A percentile compares a stretch with the other conserved stretches of the same genome.
Evolutionary conservation across 371 early-diverging fungal species (phyloP).

Genomic region (Mortierella sp.): DNA sequence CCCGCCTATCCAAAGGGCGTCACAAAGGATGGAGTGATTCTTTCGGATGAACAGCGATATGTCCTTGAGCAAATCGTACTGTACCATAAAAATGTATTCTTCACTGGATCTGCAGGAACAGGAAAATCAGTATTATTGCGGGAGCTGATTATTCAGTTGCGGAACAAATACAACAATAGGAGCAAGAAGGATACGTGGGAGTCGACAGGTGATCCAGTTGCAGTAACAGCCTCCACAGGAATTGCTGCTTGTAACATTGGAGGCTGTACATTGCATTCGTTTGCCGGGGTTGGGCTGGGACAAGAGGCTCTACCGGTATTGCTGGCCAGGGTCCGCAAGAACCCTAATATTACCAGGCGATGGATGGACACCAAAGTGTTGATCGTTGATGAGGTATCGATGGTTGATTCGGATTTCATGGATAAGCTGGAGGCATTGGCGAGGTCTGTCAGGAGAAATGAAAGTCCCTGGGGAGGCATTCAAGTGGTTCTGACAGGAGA

Average conservation of each 20-base stretch:
- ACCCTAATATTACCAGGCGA: slow-evolving; percentile 11
- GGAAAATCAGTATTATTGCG: slow-evolving; percentile 60
- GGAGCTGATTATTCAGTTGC: slow-evolving; percentile 53
- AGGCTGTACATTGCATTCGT: slow-evolving; percentile 73
- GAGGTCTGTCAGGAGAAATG: slow-evolving; percentile 20
- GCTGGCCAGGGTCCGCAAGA: slow-evolving; percentile 17
- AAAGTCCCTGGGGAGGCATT: slow-evolving; percentile 68
- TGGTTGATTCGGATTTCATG: slow-evolving; percentile 59
- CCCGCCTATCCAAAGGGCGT: not conserved
- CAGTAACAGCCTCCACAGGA: slow-evolving; percentile 57
- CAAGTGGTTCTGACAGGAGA: slow-evolving; percentile 73
- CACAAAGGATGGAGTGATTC: slow-evolving; percentile 37
- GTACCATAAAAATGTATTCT: slow-evolving; percentile 63
- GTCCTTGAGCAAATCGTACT: slow-evolving; percentile 66
- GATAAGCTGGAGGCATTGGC: slow-evolving; percentile 49
- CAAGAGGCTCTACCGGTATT: slow-evolving; percentile 19
- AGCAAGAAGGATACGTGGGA: slow-evolving; percentile 14
- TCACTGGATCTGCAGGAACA: slow-evolving; percentile 65
- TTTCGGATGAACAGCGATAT: slow-evolving; percentile 71
- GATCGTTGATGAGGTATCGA: slow-evolving; percentile 72
- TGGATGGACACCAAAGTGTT: slow-evolving; percentile 61
- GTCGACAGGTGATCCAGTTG: slow-evolving; percentile 51
- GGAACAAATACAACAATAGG: slow-evolving; percentile 15
- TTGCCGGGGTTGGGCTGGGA: slow-evolving; percentile 63
- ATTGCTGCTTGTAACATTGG: slow-evolving; percentile 63